Evolutionary conservation across 2,329 filamentous ascomycete genomes (phyloP).

Genomic region (Erysiphe neolycopersici): DNA sequence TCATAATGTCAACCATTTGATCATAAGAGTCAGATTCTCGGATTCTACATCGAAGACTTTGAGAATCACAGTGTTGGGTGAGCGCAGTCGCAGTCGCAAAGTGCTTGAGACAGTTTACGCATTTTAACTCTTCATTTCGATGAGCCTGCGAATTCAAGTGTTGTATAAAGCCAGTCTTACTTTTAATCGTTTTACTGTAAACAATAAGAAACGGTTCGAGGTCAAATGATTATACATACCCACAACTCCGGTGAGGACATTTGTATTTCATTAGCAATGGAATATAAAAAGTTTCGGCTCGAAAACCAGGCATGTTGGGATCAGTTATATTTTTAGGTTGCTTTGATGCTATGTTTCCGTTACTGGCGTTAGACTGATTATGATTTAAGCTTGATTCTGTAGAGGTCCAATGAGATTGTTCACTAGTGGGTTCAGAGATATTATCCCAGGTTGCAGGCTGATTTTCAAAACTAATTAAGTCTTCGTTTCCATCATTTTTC

Average conservation of each 20-base stretch:
- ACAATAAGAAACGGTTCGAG: background rate
- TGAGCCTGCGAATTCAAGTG: slow-evolving; percentile 23
- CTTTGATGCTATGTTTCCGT: background rate
- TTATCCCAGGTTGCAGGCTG: too few species aligned
- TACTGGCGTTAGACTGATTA: too few species aligned
- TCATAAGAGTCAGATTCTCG: slow-evolving; percentile 17
- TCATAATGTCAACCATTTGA: slow-evolving; percentile 16
- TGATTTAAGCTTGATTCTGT: too few species aligned
- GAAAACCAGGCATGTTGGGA: slow-evolving; percentile 6
- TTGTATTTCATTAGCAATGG: slow-evolving; percentile 6
- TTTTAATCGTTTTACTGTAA: slow-evolving; percentile 3
- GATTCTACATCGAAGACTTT: slow-evolving; percentile 18
- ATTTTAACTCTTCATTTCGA: slow-evolving; percentile 14
- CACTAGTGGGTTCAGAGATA: too few species aligned
- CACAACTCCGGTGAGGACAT: slow-evolving; percentile 9
- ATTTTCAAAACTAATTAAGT: background rate
- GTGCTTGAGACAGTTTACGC: slow-evolving; percentile 19
- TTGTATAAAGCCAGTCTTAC: slow-evolving; percentile 3
- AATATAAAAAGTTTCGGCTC: slow-evolving; percentile 4
- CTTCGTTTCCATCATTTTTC: background rate
- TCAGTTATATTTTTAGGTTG: slow-evolving; percentile 2
- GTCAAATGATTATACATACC: slow-evolving; percentile 4
- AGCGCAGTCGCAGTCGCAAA: slow-evolving; percentile 20
- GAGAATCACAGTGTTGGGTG: slow-evolving; percentile 22
- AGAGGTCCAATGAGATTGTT: too few species aligned